Base-by-base conservation (phyloP, 257 asterid genomes). In the Schizonepeta tenuifolia region DNA sequence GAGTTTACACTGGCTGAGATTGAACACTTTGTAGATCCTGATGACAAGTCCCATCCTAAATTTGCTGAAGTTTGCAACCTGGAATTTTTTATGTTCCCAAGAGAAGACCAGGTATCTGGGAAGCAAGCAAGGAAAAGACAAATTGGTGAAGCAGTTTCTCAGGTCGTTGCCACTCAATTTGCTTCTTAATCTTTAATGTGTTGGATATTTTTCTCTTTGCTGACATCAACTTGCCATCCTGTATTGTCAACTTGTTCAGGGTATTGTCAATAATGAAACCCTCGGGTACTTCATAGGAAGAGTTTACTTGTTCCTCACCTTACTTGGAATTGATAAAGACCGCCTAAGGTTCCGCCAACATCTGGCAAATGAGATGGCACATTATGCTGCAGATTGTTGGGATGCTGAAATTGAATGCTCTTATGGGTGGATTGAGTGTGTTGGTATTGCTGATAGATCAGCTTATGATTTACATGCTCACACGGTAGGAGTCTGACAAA, bases 321-420 rank as follows among this genome's bases (percentile, higher is more conserved):
- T 60, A 46, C 89, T 89, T 80, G 97, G 97, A 33, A 92, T 92
- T 13, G 90, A 92, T 74, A 82, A 85, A 72, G 92, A 88, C 6
- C 89, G 97, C 55, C 64, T 92, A 70, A 77, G 97, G 44, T 90
- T 90, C 72, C 87, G 95, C 38, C 95, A 90, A 74, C 95, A 90
- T 72, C 82, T 92, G 58, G 88, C 96, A 44, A 90, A 90, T 76
- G 96, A 90, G 80, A 90, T 90, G 96, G 96, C 96, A 44, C 96
- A 90, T 82, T 90, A 90, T 82, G 95, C 96, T 71, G 92, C 95
- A 22, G 96, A 92, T 78, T 92, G 96, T 76, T 90, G 96, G 96
- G 96, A 90, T 88, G 96, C 95, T 67, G 96, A 90, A 79, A 89
- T 92, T 67, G 95, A 89, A 78, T 78, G 88, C 81, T 88, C 93